Percentiles rank a stretch among this genome's conserved stretches.
Conservation (phyloP, 176 grass and related monocot genomes). For the Olyra latifolia region DNA sequence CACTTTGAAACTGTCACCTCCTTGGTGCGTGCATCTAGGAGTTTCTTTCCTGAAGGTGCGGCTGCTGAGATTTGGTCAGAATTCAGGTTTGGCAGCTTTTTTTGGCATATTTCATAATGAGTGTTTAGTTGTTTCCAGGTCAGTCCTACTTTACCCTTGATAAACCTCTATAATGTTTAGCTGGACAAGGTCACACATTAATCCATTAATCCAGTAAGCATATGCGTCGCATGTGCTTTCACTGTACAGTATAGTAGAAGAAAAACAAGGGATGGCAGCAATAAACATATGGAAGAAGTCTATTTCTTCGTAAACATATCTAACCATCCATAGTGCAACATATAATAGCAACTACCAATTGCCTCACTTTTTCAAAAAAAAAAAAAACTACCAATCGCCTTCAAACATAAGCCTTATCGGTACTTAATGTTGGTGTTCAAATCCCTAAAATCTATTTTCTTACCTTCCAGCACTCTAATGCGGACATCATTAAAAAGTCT, state of each 20-base stretch:
- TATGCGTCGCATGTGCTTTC: not conserved
- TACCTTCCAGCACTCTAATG: not conserved
- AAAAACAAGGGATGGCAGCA: not conserved
- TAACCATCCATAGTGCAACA: not conserved
- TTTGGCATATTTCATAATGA: not conserved
- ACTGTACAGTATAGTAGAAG: not conserved
- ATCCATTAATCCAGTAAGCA: not conserved
- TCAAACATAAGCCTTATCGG: not conserved
- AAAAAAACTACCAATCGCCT: not conserved
- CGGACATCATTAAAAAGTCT: not conserved
- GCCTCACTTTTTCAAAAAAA: no score
- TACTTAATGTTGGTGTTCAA: conserved; percentile 1
- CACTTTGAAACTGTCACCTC: conserved; percentile 84
- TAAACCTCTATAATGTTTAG: not conserved
- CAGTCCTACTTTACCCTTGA: not conserved
- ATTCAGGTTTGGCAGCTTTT: conserved; percentile 65
- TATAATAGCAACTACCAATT: not conserved
- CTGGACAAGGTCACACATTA: not conserved
- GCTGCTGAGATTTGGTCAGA: conserved; percentile 91
- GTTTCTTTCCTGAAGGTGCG: conserved; percentile 80
- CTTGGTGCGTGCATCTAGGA: conserved; percentile 70
- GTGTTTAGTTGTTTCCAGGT: not conserved
- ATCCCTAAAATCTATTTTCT: not conserved
- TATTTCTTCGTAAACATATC: not conserved
- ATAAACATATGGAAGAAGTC: no score